Percentiles rank a stretch among this genome's conserved stretches.
Evolutionary conservation across 208 protist species (phyloP).

Genomic region (Leishmania arabica): DNA sequence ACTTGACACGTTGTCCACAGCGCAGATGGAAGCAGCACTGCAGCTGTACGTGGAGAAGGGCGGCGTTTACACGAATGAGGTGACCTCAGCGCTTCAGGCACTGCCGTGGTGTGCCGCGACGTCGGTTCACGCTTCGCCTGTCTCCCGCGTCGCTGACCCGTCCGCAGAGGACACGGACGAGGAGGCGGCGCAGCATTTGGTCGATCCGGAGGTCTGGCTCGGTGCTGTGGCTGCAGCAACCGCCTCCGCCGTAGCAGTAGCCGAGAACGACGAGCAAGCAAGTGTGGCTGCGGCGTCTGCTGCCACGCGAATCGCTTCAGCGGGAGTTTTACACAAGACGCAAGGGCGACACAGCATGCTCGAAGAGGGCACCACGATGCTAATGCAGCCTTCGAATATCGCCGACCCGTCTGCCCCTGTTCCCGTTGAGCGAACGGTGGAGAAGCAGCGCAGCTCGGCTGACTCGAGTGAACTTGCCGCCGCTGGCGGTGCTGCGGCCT

Average conservation of each 20-base stretch:
- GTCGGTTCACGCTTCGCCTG: background rate
- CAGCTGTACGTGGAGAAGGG: slow-evolving; percentile 39
- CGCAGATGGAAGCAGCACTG: slow-evolving; percentile 30
- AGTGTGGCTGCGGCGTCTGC: background rate
- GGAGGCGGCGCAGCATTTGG: background rate
- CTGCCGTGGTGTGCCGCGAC: slow-evolving; percentile 15
- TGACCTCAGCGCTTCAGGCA: background rate
- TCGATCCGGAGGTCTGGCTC: slow-evolving; percentile 32
- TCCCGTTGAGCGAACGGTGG: background rate
- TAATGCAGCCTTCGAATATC: background rate
- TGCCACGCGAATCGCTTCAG: background rate
- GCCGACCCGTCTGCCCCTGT: background rate
- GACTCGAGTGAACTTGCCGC: background rate
- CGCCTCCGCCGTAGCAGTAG: background rate
- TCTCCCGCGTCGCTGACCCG: background rate
- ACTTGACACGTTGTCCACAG: slow-evolving; percentile 6
- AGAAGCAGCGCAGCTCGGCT: background rate
- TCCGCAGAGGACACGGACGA: background rate
- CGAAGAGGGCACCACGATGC: background rate
- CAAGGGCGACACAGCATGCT: background rate
- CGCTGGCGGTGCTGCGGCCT: background rate
- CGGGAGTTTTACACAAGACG: background rate
- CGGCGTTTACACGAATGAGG: slow-evolving; percentile 23
- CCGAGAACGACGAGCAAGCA: background rate
- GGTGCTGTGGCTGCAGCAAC: slow-evolving; percentile 21